phyloP scores from a whole-genome alignment of 2,329 filamentous ascomycete species.

The Talaromyces atroroseus region DNA sequence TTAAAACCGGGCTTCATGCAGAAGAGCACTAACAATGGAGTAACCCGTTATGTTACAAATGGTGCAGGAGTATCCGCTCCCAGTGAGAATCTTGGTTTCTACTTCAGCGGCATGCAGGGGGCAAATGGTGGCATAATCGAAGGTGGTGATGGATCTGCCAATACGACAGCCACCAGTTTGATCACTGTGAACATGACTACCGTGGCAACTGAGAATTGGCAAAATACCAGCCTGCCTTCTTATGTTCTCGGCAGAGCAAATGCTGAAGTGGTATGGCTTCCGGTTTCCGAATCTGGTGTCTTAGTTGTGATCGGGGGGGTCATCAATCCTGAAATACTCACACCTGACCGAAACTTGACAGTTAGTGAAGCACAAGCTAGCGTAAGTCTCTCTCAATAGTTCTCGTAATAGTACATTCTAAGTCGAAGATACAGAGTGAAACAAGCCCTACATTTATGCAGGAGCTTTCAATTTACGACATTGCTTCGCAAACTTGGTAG shows the following conservation, averaged over 20 bases:
- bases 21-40: slow-evolving; percentile 35
- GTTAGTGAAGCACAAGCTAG: slow-evolving; percentile 15
- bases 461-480: slow-evolving; percentile 34
- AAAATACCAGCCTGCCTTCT: slow-evolving; percentile 50
- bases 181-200: slow-evolving; percentile 57
- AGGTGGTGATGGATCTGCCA: slow-evolving; percentile 26
- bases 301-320: slow-evolving; percentile 38
- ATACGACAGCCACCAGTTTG: slow-evolving; percentile 49
- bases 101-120: slow-evolving; percentile 61
- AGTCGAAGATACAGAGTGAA: slow-evolving; percentile 13
- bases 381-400: slow-evolving; percentile 8
- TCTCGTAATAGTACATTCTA: not conserved
- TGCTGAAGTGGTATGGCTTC: slow-evolving; percentile 61
- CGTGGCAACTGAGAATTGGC: slow-evolving; percentile 51
- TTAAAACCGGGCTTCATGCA: slow-evolving; percentile 44
- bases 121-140: slow-evolving; percentile 48
- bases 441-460: slow-evolving; percentile 33
- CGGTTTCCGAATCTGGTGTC: slow-evolving; percentile 32
- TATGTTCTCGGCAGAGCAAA: slow-evolving; percentile 53
- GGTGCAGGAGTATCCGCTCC: slow-evolving; percentile 61
- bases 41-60: slow-evolving; percentile 60
- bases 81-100: slow-evolving; percentile 66
- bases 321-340: slow-evolving; percentile 21
- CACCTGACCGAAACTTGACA: slow-evolving; percentile 3
- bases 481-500: slow-evolving; percentile 25